These are phyloP conservation scores for Caryopteris hybrid DNA, from an alignment of 305 asterid genomes.

Conservation along the genomic window DNA sequence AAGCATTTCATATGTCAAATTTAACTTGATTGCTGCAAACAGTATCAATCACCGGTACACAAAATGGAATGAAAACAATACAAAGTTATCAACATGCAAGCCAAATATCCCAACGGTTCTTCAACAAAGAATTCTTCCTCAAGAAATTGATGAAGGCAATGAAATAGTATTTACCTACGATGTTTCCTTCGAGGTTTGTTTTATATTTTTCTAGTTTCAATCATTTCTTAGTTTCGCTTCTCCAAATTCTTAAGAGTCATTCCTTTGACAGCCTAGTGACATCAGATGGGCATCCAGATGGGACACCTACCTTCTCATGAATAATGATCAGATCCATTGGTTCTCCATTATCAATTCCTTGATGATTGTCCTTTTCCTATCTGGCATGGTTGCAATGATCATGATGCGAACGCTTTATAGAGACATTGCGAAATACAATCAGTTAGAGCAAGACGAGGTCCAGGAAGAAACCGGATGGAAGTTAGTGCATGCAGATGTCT, in stretches of 20 bases:
- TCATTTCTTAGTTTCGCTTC: neutral
- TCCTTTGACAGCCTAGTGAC: constrained; percentile 36
- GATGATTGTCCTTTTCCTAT: constrained; percentile 51
- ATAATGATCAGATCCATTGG: constrained; percentile 49
- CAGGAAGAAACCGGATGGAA: constrained; percentile 59
- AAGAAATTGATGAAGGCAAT: constrained; percentile 40
- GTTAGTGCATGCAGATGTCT: constrained; percentile 46
- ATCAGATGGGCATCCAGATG: constrained; percentile 58
- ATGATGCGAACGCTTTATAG: constrained; percentile 47
- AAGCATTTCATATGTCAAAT: neutral
- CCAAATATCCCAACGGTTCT: constrained; percentile 19
- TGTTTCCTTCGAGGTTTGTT: constrained; percentile 47
- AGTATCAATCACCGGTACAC: constrained; percentile 47
- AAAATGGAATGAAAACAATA: constrained; percentile 43
- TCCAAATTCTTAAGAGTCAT: neutral
- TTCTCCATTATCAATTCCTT: constrained; percentile 48
- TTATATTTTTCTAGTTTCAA: neutral
- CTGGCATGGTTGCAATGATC: constrained; percentile 60
- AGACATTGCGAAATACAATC: constrained; percentile 46
- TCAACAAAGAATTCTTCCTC: constrained; percentile 33
- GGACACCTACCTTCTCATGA: constrained; percentile 47
- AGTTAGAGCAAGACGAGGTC: constrained; percentile 45
- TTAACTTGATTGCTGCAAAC: constrained; percentile 13
- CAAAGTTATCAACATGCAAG: constrained; percentile 39
- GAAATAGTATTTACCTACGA: constrained; percentile 53